Percentiles rank a stretch among this genome's conserved stretches.
phyloP scores from a whole-genome alignment of 352 stramenopile genomes.

The Nothophytophthora sp. region DNA sequence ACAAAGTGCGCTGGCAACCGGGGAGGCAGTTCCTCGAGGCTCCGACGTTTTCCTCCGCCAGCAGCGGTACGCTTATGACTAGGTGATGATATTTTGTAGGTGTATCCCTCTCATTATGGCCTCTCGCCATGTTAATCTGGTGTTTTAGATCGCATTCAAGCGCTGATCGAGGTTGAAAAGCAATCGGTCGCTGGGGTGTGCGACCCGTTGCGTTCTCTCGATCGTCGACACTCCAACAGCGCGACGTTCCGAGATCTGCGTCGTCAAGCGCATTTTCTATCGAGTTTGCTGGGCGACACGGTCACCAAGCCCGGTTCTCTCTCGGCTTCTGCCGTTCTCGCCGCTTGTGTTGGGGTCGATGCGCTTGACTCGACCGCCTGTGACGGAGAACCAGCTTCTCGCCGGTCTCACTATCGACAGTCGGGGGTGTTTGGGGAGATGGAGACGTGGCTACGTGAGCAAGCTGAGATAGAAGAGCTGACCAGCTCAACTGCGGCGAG shows the following conservation, averaged over 20 bases:
- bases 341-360: slow-evolving; percentile 16
- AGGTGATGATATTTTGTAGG: neutral
- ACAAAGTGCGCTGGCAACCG: slow-evolving; percentile 25
- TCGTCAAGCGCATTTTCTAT: slow-evolving; percentile 23
- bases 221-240: neutral
- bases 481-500: slow-evolving; percentile 1
- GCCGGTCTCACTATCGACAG: slow-evolving; percentile 33
- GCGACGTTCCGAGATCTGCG: slow-evolving; percentile 1
- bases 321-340: slow-evolving; percentile 26
- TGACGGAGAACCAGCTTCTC: slow-evolving; percentile 1
- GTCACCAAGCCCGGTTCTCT: neutral
- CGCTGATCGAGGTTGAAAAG: slow-evolving; percentile 43
- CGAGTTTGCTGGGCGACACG: slow-evolving; percentile 9
- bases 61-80: slow-evolving; percentile 19
- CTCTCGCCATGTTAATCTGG: neutral
- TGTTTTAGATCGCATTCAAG: slow-evolving; percentile 28
- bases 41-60: slow-evolving; percentile 24
- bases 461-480: slow-evolving; percentile 13
- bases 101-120: too few relatives aligned
- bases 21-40: slow-evolving; percentile 27
- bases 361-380: neutral
- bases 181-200: slow-evolving; percentile 30
- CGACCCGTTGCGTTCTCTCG: slow-evolving; percentile 1
- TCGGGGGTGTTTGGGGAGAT: slow-evolving; percentile 27
- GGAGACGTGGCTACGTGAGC: slow-evolving; percentile 30